These are phyloP conservation scores for Phaeoacremonium minimum DNA, from an alignment of 2,329 filamentous ascomycete species.

Conservation along the genomic window DNA sequence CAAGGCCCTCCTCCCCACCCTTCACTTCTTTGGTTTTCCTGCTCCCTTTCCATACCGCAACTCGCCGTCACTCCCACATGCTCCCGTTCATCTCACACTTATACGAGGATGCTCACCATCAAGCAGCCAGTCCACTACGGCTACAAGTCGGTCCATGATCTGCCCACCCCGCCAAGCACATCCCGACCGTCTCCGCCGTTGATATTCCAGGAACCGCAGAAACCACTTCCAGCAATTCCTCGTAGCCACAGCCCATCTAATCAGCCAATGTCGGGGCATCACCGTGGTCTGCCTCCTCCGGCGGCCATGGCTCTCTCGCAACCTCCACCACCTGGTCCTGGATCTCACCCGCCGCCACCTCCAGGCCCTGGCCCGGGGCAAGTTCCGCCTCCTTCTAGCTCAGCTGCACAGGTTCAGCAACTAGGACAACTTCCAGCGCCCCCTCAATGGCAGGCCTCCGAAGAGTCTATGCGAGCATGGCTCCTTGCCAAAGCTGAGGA, in stretches of 20 bases:
- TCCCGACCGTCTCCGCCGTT: constrained; percentile 52
- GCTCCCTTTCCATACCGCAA: constrained; percentile 7
- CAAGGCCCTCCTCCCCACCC: constrained; percentile 4
- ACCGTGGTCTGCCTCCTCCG: constrained; percentile 66
- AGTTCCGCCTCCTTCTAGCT: constrained; percentile 15
- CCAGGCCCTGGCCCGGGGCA: constrained; percentile 20
- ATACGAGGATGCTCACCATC: constrained; percentile 55
- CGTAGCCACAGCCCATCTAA: constrained; percentile 41
- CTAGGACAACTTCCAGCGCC: constrained; percentile 57
- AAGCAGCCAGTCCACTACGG: constrained; percentile 56
- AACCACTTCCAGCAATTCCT: constrained; percentile 30
- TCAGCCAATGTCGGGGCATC: constrained; percentile 64
- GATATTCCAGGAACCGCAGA: constrained; percentile 43
- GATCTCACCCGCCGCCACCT: constrained; percentile 22
- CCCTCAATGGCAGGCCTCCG: constrained; percentile 58
- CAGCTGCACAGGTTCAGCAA: constrained; percentile 17
- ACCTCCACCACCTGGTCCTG: constrained; percentile 29
- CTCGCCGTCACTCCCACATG: constrained; percentile 3
- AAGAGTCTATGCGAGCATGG: constrained; percentile 71
- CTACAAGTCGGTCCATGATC: constrained; percentile 58
- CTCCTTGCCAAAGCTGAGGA: constrained; percentile 68
- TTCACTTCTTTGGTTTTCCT: constrained; percentile 2
- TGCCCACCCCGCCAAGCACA: constrained; percentile 53
- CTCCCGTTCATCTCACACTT: constrained; percentile 14
- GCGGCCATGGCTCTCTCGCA: constrained; percentile 59